These are phyloP conservation scores for Hortiboletus flavorubellus DNA, from an alignment of 768 basidiomycete species.

Conservation along the genomic window DNA sequence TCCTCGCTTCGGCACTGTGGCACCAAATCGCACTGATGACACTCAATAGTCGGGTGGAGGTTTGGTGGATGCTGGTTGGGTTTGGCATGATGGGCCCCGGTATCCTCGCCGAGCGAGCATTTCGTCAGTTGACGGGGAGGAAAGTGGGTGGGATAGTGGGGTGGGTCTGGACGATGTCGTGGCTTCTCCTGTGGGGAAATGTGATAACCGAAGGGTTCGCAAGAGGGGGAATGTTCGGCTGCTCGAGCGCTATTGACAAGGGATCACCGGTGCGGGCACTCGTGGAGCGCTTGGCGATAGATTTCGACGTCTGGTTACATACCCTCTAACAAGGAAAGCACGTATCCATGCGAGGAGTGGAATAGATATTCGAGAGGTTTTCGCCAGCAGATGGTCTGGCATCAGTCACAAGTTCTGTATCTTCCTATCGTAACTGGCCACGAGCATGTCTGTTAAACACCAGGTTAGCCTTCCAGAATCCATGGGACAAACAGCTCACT, in stretches of 20 bases:
- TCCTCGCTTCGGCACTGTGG: background rate
- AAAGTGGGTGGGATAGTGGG: background rate
- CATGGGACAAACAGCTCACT: background rate
- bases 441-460: slow-evolving; percentile 35
- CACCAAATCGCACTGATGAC: background rate
- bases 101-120: background rate
- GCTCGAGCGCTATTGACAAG: background rate
- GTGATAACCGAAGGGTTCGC: background rate
- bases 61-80: background rate
- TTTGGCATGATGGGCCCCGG: background rate
- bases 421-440: slow-evolving; percentile 31
- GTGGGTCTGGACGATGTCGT: background rate
- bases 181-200: background rate
- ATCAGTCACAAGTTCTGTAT: background rate
- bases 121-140: background rate
- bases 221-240: background rate
- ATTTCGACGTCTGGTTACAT: background rate
- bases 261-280: background rate
- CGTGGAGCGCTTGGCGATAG: background rate
- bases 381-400: slow-evolving; percentile 20
- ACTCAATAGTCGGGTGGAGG: background rate
- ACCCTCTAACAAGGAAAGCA: slow-evolving; percentile 36
- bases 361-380: slow-evolving; percentile 39
- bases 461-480: background rate
- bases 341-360: slow-evolving; percentile 67